These are phyloP conservation scores for Vicia villosa DNA, from an alignment of 306 rosid genomes.

Conservation along the genomic window DNA sequence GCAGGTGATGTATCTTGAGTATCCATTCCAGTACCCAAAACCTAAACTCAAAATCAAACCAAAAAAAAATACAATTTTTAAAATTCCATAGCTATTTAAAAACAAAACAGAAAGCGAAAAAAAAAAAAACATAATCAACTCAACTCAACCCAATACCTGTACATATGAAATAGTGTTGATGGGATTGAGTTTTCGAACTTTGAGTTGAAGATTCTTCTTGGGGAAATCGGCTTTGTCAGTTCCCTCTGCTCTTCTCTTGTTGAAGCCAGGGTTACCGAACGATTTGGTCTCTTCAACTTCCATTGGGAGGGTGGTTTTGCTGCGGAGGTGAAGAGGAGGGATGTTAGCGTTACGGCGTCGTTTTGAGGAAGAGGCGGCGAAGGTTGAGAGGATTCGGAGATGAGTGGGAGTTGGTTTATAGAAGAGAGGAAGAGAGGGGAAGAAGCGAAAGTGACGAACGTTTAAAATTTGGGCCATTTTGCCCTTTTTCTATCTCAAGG, in stretches of 20 bases:
- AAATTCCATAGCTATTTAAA: neutral
- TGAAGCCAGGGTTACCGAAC: constrained; percentile 47
- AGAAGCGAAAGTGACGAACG: constrained; percentile 46
- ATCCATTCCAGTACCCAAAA: constrained; percentile 90
- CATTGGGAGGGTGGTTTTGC: constrained; percentile 40
- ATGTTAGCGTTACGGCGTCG: constrained; percentile 45
- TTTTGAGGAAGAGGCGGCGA: constrained; percentile 43
- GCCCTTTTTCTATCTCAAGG: constrained; percentile 26
- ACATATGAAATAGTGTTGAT: constrained; percentile 68
- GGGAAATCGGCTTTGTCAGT: constrained; percentile 51
- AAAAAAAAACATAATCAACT: neutral
- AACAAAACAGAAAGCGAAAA: neutral
- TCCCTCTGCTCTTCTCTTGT: constrained; percentile 82
- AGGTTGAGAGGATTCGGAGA: constrained; percentile 42
- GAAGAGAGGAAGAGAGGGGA: constrained; percentile 28
- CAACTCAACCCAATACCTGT: constrained; percentile 49
- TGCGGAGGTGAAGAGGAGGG: constrained; percentile 39
- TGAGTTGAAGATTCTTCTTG: constrained; percentile 59
- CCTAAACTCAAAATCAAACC: constrained; percentile 36
- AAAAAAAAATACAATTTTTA: neutral
- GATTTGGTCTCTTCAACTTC: constrained; percentile 50
- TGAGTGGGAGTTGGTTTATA: constrained; percentile 30
- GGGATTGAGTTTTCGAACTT: constrained; percentile 69
- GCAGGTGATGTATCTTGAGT: constrained; percentile 92
- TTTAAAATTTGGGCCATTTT: constrained; percentile 51